These are phyloP conservation scores for Chlorella sp. DNA, from an alignment of 139 green algal genomes.

Conservation along the genomic window DNA sequence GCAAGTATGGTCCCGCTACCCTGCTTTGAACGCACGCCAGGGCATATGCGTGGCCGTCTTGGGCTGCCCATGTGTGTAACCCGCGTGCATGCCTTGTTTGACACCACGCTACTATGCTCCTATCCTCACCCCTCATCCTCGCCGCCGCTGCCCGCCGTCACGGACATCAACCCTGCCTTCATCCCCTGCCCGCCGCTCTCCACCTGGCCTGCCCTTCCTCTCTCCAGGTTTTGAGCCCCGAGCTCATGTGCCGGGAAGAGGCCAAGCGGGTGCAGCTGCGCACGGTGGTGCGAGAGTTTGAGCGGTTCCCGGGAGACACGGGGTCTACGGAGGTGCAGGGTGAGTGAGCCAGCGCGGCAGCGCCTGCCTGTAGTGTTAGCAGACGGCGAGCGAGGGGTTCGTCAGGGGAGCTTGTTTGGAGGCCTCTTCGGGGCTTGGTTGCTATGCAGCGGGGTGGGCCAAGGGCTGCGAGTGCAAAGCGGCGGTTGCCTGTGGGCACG, in stretches of 20 bases:
- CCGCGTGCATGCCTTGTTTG: background rate
- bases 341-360: background rate
- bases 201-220: background rate
- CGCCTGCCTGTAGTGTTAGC: background rate
- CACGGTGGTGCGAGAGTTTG: slow-evolving; percentile 42
- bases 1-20: too few species aligned
- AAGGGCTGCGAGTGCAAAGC: too few species aligned
- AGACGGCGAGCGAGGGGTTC: too few species aligned
- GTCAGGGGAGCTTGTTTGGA: too few species aligned
- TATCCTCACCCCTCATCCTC: background rate
- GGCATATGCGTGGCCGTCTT: background rate
- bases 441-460: too few species aligned
- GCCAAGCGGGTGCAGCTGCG: slow-evolving; percentile 9
- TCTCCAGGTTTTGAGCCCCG: slow-evolving; percentile 37
- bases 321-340: slow-evolving; percentile 69
- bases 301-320: slow-evolving; percentile 60
- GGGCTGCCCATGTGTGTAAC: background rate
- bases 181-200: background rate
- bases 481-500: too few species aligned
- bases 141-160: background rate
- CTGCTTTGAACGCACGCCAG: too few species aligned
- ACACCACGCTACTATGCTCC: background rate
- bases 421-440: too few species aligned
- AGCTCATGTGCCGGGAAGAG: slow-evolving; percentile 33
- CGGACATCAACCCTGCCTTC: background rate